Base-by-base conservation (phyloP, 2,329 filamentous ascomycete species). In the Sporothrix pallida region DNA sequence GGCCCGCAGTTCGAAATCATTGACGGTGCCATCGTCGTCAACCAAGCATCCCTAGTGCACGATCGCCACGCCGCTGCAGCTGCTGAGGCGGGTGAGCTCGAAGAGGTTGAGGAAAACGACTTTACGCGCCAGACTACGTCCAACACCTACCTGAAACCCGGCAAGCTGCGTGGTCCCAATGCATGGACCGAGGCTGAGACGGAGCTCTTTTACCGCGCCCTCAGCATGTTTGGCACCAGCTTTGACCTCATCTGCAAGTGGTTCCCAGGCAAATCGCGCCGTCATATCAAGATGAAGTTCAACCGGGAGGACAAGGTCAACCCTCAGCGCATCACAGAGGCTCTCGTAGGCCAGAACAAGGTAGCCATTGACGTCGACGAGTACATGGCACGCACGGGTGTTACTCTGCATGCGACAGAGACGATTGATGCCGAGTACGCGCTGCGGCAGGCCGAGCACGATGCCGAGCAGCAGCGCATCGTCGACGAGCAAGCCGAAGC, bases 281-380 rank as follows among this genome's bases (percentile, higher is more conserved):
- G 91, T 46, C 89, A 93, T 80, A 87, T 96, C 82, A 95, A 95
- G 83, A 87, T 91, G 76, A 96, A 96, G 80, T 96, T 93, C 83
- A 92, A 91, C 78, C 90, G 91, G 75, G 93, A 96, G 82, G 93
- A 96, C 82, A 86, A 89, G 48, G 84, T 88, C 71, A 87, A 91
- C 76, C 90, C 92, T 0, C 82, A 83, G 2, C 87, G 88, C 75
- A 86, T 97, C 77, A 89, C 89, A 75, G 85, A 86, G 50, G 89
- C 89, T 5, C 84, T 96, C 73, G 87, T 87, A 50, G 89, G 88
- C 73, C 84, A 87, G 77, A 88, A 89, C 82, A 85, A 85, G 44
- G 83, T 86, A 60, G 82, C 81, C 78, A 90, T 91, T 76, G 86
- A 90, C 78, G 82, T 91, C 37, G 87, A 89, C 48, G 87, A 89